These are phyloP conservation scores for Striga asiatica DNA, from an alignment of 257 asterid species.

Conservation along the genomic window DNA sequence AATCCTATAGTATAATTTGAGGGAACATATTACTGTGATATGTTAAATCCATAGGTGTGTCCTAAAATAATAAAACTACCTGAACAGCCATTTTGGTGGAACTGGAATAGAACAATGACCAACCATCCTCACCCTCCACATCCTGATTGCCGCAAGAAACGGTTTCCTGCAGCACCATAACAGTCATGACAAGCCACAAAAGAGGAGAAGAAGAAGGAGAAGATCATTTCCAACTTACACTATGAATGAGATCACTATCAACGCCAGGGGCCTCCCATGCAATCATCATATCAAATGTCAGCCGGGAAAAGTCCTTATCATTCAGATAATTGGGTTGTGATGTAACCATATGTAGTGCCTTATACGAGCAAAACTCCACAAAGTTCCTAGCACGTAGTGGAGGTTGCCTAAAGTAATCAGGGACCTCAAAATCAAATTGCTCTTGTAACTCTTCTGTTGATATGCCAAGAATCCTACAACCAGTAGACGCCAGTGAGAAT, in stretches of 20 bases:
- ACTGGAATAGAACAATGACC: constrained; percentile 72
- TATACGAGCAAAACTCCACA: constrained; percentile 65
- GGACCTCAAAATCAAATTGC: constrained; percentile 47
- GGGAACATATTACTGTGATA: neutral
- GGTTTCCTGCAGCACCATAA: constrained; percentile 33
- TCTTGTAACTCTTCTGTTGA: constrained; percentile 44
- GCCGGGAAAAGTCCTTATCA: constrained; percentile 55
- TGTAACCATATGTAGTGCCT: constrained; percentile 42
- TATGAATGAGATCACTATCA: constrained; percentile 29
- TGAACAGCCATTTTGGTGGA: constrained; percentile 86
- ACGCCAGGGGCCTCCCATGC: constrained; percentile 83
- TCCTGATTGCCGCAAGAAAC: constrained; percentile 34
- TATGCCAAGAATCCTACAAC: constrained; percentile 50
- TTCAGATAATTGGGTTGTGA: constrained; percentile 49
- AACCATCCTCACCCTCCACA: constrained; percentile 62
- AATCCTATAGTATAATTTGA: constrained; percentile 1
- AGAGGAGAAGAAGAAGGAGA: neutral
- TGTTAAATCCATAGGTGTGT: neutral
- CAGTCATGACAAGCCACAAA: constrained; percentile 4
- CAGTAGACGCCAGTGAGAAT: neutral
- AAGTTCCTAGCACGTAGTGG: constrained; percentile 58
- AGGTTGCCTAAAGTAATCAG: constrained; percentile 42
- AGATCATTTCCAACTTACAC: constrained; percentile 29
- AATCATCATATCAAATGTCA: constrained; percentile 86
- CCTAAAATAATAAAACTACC: constrained; percentile 31